Base-by-base conservation (phyloP, 768 basidiomycete species). In the Pisolithus tinctorius region DNA sequence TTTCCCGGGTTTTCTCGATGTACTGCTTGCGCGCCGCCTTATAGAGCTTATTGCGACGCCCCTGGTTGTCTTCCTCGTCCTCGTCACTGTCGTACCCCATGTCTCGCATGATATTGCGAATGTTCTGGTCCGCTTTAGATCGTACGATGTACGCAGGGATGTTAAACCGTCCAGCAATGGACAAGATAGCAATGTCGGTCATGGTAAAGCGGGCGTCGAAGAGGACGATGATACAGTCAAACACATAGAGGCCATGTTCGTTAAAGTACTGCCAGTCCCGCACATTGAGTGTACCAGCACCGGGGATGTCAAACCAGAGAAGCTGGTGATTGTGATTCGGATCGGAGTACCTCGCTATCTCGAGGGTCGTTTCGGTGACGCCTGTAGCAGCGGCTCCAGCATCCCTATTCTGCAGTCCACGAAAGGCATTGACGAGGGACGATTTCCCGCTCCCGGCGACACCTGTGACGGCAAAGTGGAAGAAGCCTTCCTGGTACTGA, bases 201-300 rank as follows among this genome's bases (percentile, higher is more conserved):
- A 56, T 55, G 4, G 66, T 69, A 51, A 72, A 68, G 0, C 71
- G 69, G 41, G 58, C 63, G 48, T 67, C 64, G 60, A 69, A 65
- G 10, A 71, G 50, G 25, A 72, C 59, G 47, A 72, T 49, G 54
- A 72, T 55, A 20, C 60, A 64, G 43, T 72, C 69, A 49, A 72
- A 71, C 50, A 69, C 58, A 46, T 62, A 72, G 30, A 72, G 61
- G 10, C 70, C 70, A 43, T 71, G 67, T 10, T 65, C 60, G 31
- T 69, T 69, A 53, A 72, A 71, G 52, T 72, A 72, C 36, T 69
- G 62, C 68, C 68, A 71, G 47, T 67, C 68, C 16, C 65, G 62
- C 44, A 69, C 55, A 34, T 57, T 61, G n/a, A 65, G 49, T 2
- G 71, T 72, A 6, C 67, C 69, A 8, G 70, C 70, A 14, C 71